Base-by-base conservation (phyloP, 202 grass and related monocot genomes). In the Saccharum hybrid region DNA sequence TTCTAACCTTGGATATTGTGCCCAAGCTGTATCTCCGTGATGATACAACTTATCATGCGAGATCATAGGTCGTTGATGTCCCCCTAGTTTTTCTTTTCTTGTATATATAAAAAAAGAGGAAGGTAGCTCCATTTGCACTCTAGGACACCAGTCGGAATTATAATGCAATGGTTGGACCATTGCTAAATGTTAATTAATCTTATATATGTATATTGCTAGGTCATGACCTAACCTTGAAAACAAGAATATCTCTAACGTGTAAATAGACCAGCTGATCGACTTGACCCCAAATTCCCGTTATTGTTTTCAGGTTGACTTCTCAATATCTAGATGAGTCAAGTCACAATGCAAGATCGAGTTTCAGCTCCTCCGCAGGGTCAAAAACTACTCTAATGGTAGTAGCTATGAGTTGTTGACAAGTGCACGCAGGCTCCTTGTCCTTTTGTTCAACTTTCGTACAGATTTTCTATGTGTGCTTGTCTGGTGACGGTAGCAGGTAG, bases 241-340 rank as follows among this genome's bases (percentile, higher is more conserved):
- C 37, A 89, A 78, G 15, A 66, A 82, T 86, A 89, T 86, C 71
- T 66, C 45, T 65, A 76, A 67, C 72, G 5, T 86, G 68, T n/a
- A 81, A 65, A 54, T 64, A 38, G 23, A 26, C 8, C 23, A 81
- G 79, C 66, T 75, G 41, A 63, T 63, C 10, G 60, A 19, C 31
- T 63, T 72, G 75, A 85, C 75, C 52, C 75, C 56, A 30, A 72
- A 38, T 41, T 49, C 26, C 34, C 21, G 14, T 78, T 72, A 52
- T 54, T 78, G 21, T 83, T 76, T 84, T 45, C 21, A 81, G 52
- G 79, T 28, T 46, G 64, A 42, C 48, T 43, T 26, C 63, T 84
- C 28, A 26, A 82, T 63, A 61, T 18, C 45, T 54, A 59, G 66
- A 37, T 39, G 56, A 66, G 72, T 89, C 77, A 62, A 65, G 66